Base-by-base conservation (phyloP, 31 red algal species). In the Porphyra umbilicalis region DNA sequence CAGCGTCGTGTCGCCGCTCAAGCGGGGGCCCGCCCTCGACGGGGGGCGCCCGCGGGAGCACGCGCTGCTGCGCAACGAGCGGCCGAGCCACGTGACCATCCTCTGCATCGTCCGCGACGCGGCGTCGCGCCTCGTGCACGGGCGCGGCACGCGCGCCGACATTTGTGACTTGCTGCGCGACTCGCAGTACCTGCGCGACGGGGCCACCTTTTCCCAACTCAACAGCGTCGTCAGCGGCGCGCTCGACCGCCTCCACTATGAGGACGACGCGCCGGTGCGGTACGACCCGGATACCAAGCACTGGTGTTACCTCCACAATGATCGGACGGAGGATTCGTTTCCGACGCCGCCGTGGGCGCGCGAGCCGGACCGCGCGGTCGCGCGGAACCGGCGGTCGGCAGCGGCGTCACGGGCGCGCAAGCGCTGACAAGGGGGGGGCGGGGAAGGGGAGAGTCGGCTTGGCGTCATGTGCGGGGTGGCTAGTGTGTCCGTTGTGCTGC, bases 271-370 rank as follows among this genome's bases (percentile, higher is more conserved):
- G 34, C 88, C 87, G 32, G 93, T 95, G 42, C 85, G 86, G 30
- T 95, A 91, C 67, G 93, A 95, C 75, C 79, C 85, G n/a, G 93
- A 95, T 78, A 91, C 80, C 31, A 95, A 95, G 85, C 85, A 91
- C 79, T 95, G 93, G 93, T 88, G 85, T 38, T 95, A 95, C 79
- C 81, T 95, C 79, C 93, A 95, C 57, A 95, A 95, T 68, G 86
- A 92, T 35, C 80, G 90, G 77, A 78, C 82, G 77, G 86, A 84
- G 33, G 80, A 89, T 36, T 84, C 87, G 39, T 95, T 91, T 87
- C 85, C 84, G 80, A 88, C 83, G 39, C 93, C 93, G 0, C 81
- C 78, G 8, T 95, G 93, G 93, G 93, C 93, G 42, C 76, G 86
- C 33, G 91, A 89, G 75, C 81, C 82, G 36, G 79, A 78, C 77